Base-by-base conservation (phyloP, 257 asterid genomes). In the Ophiorrhiza pumila region DNA sequence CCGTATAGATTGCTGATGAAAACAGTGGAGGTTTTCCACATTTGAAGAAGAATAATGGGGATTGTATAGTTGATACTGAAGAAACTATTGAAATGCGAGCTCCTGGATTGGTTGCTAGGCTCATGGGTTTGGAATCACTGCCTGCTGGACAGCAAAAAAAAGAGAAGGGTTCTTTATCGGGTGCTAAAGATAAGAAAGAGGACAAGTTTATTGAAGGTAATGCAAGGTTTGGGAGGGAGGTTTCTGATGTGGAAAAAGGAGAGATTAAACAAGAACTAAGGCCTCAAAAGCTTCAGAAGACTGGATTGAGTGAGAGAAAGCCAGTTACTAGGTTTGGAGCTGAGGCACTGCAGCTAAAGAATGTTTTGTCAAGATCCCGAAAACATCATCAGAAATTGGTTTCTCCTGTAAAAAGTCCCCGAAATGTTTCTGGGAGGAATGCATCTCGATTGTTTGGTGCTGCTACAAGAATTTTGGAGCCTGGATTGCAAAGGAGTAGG, bases 61-160 rank as follows among this genome's bases (percentile, higher is more conserved):
- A 17, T 39, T 32, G 65, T 65, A 75, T 29, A 79, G 77, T 23
- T 39, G 86, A 78, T 68, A 18, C 57, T 63, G 93, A 78, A 53
- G 81, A 74, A 64, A 85, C 79, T 60, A 81, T 76, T 13, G 93
- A 87, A 58, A 84, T 72, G 80, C 85, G 92, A 69, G 79, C 84
- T 1, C 99, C 99, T 6, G 84, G 96, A 14, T 77, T 92, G 87
- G 91, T 95, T 73, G 99, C 98, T 45, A 82, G 96, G 85, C 98
- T 95, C 74, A 95, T 95, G 99, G 99, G 98, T 7, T 78, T 95
- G 80, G 99, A 95, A 17, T 88, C 96, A 29, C 85, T 95, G 89
- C 99, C 99, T 0, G 76, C 88, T 20, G 72, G 68, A 35, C 87
- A 84, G 13, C 59, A 78, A n/a, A 87, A 82, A 34, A 87, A 82